A percentile compares a stretch with the other conserved stretches of the same genome.
These are phyloP conservation scores for Dalbergia oliveri DNA, from an alignment of 306 rosid genomes.

Conservation along the genomic window DNA sequence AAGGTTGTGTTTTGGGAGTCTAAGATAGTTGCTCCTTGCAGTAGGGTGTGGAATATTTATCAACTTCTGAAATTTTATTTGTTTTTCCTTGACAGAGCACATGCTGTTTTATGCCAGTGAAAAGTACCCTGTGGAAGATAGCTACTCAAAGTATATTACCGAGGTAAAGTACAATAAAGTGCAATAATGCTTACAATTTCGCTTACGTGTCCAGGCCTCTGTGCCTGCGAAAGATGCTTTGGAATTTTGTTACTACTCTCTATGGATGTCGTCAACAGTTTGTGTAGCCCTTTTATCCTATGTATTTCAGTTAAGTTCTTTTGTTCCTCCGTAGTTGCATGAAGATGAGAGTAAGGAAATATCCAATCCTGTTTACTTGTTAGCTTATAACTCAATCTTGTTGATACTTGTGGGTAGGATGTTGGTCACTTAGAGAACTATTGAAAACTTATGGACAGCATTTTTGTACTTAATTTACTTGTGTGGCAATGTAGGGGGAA, in stretches of 20 bases:
- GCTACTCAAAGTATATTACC: slow-evolving; percentile 86
- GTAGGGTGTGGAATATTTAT: slow-evolving; percentile 6
- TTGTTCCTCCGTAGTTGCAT: slow-evolving; percentile 13
- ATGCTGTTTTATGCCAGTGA: slow-evolving; percentile 99
- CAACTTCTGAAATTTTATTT: slow-evolving; percentile 2
- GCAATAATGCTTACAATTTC: neutral
- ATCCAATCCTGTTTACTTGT: neutral
- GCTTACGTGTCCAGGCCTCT: slow-evolving; percentile 5
- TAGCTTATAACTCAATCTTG: neutral
- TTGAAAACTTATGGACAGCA: slow-evolving; percentile 21
- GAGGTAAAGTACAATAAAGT: slow-evolving; percentile 83
- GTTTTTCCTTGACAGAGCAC: slow-evolving; percentile 69
- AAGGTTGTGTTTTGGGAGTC: slow-evolving; percentile 1
- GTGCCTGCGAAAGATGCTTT: neutral
- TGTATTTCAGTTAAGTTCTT: slow-evolving; percentile 2
- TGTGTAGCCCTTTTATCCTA: slow-evolving; percentile 1
- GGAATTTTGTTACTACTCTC: slow-evolving; percentile 25
- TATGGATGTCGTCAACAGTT: neutral
- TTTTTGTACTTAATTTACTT: neutral
- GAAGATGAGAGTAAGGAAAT: slow-evolving; percentile 27
- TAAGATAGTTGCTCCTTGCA: slow-evolving; percentile 12
- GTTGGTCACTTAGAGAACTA: neutral
- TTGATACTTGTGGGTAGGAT: slow-evolving; percentile 30
- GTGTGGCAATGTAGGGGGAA: too few species aligned
- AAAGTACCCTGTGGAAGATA: slow-evolving; percentile 91